Percentiles rank a stretch among this genome's conserved stretches.
Conservation (phyloP, 257 asterid genomes). For the Parsonsia alboflavescens region DNA sequence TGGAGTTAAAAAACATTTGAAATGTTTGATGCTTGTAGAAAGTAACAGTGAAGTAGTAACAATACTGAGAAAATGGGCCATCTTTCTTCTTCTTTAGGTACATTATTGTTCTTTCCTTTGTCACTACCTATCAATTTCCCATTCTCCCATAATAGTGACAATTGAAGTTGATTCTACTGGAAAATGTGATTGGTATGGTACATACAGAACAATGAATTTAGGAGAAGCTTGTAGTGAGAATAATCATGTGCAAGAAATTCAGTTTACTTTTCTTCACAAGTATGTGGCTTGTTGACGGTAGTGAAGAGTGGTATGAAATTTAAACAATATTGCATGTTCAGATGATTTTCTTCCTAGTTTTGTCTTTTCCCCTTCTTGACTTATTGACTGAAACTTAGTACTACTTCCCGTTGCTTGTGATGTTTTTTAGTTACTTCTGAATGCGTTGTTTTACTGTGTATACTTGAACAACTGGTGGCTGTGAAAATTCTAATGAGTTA, state of each 20-base stretch:
- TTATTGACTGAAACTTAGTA: neutral
- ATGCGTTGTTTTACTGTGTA: neutral
- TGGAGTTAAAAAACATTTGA: neutral
- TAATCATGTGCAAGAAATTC: slow-evolving; percentile 4
- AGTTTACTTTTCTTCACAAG: neutral
- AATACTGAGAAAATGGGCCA: neutral
- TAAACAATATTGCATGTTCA: neutral
- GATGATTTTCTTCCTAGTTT: neutral
- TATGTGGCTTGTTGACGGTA: neutral
- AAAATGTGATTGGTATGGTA: neutral
- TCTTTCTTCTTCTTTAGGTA: neutral
- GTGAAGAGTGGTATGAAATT: neutral
- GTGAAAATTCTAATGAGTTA: slow-evolving; percentile 21
- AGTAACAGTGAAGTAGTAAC: neutral
- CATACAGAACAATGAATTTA: neutral
- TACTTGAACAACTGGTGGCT: slow-evolving; percentile 6
- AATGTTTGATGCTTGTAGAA: neutral
- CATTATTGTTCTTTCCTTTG: slow-evolving; percentile 4
- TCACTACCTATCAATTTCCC: neutral
- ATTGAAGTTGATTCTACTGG: neutral
- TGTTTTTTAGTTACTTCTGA: neutral
- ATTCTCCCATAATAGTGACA: neutral
- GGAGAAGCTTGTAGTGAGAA: neutral
- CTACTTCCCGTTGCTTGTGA: neutral
- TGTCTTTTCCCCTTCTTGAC: neutral